Percentiles rank a stretch among this genome's conserved stretches.
Evolutionary conservation across 257 asterid species (phyloP).

Genomic region (Nyctanthes arbortristis): DNA sequence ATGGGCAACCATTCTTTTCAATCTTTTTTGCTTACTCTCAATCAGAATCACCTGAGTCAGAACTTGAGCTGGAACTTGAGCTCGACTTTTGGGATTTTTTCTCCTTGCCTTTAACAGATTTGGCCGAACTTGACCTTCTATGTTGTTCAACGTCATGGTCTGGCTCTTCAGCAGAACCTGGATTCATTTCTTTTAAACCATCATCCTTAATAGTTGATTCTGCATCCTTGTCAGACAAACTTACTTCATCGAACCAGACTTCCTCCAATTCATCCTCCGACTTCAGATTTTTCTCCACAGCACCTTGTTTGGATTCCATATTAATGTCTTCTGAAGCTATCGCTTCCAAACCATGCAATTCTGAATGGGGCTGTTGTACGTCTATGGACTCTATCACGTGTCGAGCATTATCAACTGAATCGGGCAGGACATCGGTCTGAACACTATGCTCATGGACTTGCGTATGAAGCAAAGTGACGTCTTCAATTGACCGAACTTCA

Average conservation of each 20-base stretch:
- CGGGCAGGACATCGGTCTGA: slow-evolving; percentile 12
- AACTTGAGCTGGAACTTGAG: slow-evolving; percentile 24
- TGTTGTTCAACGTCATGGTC: slow-evolving; percentile 14
- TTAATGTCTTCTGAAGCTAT: slow-evolving; percentile 24
- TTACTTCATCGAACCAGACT: background rate
- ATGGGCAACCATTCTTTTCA: slow-evolving; percentile 5
- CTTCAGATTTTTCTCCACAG: slow-evolving; percentile 24
- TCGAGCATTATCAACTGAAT: slow-evolving; percentile 28
- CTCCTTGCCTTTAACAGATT: slow-evolving; percentile 28
- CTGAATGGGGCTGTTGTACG: slow-evolving; percentile 29
- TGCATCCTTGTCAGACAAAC: background rate
- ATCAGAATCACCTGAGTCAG: slow-evolving; percentile 24
- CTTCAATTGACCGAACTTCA: slow-evolving; percentile 21
- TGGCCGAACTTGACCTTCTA: slow-evolving; percentile 14
- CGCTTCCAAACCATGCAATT: slow-evolving; percentile 31
- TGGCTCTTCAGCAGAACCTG: slow-evolving; percentile 11
- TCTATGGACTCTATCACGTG: slow-evolving; percentile 27
- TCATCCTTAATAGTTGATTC: background rate
- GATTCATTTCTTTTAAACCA: slow-evolving; percentile 6
- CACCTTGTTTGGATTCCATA: slow-evolving; percentile 20
- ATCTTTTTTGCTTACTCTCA: slow-evolving; percentile 5
- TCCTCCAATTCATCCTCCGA: slow-evolving; percentile 25
- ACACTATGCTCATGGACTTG: slow-evolving; percentile 22
- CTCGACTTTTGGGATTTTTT: slow-evolving; percentile 16
- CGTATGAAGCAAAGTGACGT: slow-evolving; percentile 32